Base-by-base conservation (phyloP, 192 early-diverging fungal genomes). In the Glomus cerebriforme region DNA sequence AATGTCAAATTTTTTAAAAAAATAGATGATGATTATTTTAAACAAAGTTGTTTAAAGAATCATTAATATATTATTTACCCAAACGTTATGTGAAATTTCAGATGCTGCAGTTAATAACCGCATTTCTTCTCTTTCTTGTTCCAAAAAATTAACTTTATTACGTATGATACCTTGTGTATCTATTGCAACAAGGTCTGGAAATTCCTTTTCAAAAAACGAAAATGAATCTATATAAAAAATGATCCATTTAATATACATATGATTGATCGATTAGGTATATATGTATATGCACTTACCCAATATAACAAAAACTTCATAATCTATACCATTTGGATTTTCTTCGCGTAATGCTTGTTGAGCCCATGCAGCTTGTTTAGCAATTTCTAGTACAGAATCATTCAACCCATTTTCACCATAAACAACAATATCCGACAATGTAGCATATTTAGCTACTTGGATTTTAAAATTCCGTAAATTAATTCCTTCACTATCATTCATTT, bases 401-500 rank as follows among this genome's bases (percentile, higher is more conserved):
- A 79, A 27, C 7, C 84, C 86, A 24, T 86, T 77, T 32, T 82
- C 78, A 6, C 83, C 81, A 79, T 87, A 89, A 27, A 89, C 62
- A 22, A 89, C 73, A 32, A 89, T 80, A 70, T 89, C 88, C 19
- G 82, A 84, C 24, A 89, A 66, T 2, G 86, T 82, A 15, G 85
- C 88, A 68, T 87, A 89, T 54, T 86, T 78, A 31, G 81, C 80
- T 15, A 86, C 83, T 54, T 89, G 88, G 49, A 87, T 86, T 64
- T 83, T 87, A 73, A 89, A 89, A 80, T 89, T 89, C 32, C 88
- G 81, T 69, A 89, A 80, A 67, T 89, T 86, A 80, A 89, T 86
- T 26, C 86, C 88, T 27, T 83, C 82, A n/a, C 81, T 49, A 79
- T 12, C 80, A 45, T 15, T 76, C 79, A 35, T 79, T n/a, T 35